These are phyloP conservation scores for Aspergillus brasiliensis DNA, from an alignment of 2,329 filamentous ascomycete species.

Conservation along the genomic window DNA sequence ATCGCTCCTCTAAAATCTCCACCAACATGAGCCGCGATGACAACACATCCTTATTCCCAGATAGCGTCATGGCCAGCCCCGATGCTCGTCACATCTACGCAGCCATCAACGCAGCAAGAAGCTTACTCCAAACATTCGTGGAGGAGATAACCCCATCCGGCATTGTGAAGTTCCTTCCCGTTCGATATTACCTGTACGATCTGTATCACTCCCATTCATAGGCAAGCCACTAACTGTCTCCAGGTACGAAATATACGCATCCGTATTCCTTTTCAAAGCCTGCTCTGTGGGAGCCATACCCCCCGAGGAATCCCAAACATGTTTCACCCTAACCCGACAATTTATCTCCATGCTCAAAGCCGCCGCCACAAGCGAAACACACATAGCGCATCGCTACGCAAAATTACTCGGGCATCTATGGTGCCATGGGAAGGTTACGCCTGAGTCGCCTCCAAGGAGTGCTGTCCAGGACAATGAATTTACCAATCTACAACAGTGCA, in stretches of 20 bases:
- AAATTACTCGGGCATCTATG: constrained; percentile 14
- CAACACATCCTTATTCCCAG: constrained; percentile 8
- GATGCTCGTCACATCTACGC: constrained; percentile 22
- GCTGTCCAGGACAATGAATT: neutral
- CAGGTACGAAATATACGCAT: constrained; percentile 16
- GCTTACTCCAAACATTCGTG: constrained; percentile 12
- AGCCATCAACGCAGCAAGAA: constrained; percentile 17
- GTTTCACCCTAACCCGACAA: neutral
- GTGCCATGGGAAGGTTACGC: neutral
- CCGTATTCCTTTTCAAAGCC: constrained; percentile 19
- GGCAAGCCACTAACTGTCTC: neutral
- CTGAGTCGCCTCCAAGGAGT: neutral
- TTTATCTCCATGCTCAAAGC: constrained; percentile 15
- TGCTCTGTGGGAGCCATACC: constrained; percentile 8
- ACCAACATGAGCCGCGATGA: neutral
- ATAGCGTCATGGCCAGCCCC: constrained; percentile 19
- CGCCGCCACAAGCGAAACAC: constrained; percentile 9
- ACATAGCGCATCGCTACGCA: constrained; percentile 11
- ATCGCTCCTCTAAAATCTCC: neutral
- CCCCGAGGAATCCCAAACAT: neutral
- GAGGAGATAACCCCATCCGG: neutral
- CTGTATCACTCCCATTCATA: neutral
- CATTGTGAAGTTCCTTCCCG: constrained; percentile 13
- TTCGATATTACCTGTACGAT: constrained; percentile 16
- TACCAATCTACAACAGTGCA: neutral